These are phyloP conservation scores for Picea abies DNA, from an alignment of 83 land plant species.

Conservation along the genomic window DNA sequence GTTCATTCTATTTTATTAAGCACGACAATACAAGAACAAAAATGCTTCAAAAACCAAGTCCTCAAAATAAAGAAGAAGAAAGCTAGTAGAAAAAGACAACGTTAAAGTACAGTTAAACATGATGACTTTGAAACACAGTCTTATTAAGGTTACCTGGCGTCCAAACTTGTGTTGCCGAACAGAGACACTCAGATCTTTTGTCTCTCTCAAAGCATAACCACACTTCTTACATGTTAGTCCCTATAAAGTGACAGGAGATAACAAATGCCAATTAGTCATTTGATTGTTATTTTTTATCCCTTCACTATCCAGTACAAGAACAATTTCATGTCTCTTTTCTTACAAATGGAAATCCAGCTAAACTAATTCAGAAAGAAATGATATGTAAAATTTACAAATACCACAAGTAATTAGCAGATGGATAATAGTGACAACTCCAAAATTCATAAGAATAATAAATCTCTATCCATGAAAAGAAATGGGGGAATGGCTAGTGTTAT, in stretches of 20 bases:
- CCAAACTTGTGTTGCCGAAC: conserved; percentile 51
- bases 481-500: neutral
- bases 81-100: neutral
- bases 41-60: neutral
- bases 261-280: neutral
- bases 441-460: neutral
- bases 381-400: neutral
- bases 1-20: neutral
- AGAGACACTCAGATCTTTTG: conserved; percentile 49
- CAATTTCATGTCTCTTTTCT: neutral
- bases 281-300: neutral
- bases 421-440: neutral
- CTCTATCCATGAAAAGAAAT: neutral
- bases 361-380: neutral
- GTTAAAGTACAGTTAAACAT: neutral
- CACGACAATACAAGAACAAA: too few species aligned
- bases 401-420: neutral
- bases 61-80: neutral
- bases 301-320: neutral
- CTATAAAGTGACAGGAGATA: conserved; percentile 14
- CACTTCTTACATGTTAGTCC: conserved; percentile 49
- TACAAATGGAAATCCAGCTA: neutral
- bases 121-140: neutral
- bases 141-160: conserved; percentile 31
- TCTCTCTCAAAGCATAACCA: conserved; percentile 44